Evolutionary conservation across 768 basidiomycete genomes (phyloP), one percentile per base, ranked within the genome.

Genomic region (Suillus fuscotomentosus): DNA sequence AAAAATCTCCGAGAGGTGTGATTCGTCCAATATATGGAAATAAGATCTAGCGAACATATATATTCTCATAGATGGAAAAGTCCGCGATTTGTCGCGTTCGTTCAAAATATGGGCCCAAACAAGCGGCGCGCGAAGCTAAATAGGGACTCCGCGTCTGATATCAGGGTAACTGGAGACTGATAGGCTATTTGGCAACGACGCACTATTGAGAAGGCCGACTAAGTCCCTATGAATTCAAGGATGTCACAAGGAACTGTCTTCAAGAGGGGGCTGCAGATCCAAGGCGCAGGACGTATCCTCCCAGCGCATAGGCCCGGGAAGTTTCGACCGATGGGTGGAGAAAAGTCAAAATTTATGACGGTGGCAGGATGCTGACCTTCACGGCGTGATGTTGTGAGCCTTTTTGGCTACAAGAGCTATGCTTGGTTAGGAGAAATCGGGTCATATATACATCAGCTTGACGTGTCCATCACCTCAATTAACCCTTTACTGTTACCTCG

Each of bases 381-480:
- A 24, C 9, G 22, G 8, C 38, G 15, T 24, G 17, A 6, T 11
- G 56, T 27, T 24, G 17, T 10, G 5, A 57, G 17, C 14, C 8
- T 22, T 57, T 22, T 39, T 15, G 38, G 39, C 14, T 14, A 5
- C 9, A 5, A 57, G 17, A 22, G 24, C 17, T 20, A 53, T 11
- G 17, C 51, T 53, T 51, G 3, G 5, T 57, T 24, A 7, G 39
- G 55, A 38, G 22, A 41, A 27, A 36, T 41, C 39, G 39, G 56
- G n/a, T 5, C 24, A 27, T 24, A 10, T 24, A 57, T 24, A 10
- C 39, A 57, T 27, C 24, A 15, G 15, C 10, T 57, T 57, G 56
- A 57, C 56, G 56, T 57, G 56, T 57, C 56, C 56, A 57, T 41
- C 39, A 57, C 38, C 41, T 56, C n/a, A 5, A 24, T 57, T 24